phyloP scores from a whole-genome alignment of 495 filamentous ascomycete species.

The Patellaria atrata region DNA sequence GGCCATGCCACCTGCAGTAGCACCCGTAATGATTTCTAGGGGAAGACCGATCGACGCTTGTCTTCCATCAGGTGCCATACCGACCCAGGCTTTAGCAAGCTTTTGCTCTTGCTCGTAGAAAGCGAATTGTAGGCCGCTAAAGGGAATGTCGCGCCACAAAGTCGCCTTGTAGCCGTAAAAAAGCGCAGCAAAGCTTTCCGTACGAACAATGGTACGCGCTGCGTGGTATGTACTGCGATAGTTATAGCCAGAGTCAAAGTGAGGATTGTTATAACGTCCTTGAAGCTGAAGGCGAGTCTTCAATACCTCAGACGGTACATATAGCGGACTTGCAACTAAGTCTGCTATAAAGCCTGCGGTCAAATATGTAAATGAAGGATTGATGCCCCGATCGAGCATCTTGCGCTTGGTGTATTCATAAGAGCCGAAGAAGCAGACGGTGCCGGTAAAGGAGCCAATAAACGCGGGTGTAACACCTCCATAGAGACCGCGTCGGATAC shows the following conservation, averaged over 20 bases:
- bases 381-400: constrained; percentile 70
- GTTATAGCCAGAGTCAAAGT: constrained; percentile 85
- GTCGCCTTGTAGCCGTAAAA: constrained; percentile 94
- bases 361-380: constrained; percentile 69
- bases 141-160: constrained; percentile 85
- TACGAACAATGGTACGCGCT: constrained; percentile 61
- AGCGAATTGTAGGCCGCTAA: constrained; percentile 89
- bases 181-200: constrained; percentile 69
- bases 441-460: constrained; percentile 84
- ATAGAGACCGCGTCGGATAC: constrained; percentile 76
- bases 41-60: constrained; percentile 67
- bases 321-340: constrained; percentile 77
- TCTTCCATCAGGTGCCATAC: too few species aligned
- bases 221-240: constrained; percentile 72
- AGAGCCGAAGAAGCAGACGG: constrained; percentile 85
- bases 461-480: constrained; percentile 81
- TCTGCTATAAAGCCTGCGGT: constrained; percentile 80
- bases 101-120: constrained; percentile 92
- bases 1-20: constrained; percentile 83
- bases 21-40: constrained; percentile 78
- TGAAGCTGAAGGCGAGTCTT: constrained; percentile 93
- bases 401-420: constrained; percentile 90
- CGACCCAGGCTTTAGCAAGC: constrained; percentile 60
- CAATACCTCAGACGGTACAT: constrained; percentile 91
- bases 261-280: constrained; percentile 86